These are phyloP conservation scores for Calonectria ilicicola DNA, from an alignment of 2,329 filamentous ascomycete genomes.

Conservation along the genomic window DNA sequence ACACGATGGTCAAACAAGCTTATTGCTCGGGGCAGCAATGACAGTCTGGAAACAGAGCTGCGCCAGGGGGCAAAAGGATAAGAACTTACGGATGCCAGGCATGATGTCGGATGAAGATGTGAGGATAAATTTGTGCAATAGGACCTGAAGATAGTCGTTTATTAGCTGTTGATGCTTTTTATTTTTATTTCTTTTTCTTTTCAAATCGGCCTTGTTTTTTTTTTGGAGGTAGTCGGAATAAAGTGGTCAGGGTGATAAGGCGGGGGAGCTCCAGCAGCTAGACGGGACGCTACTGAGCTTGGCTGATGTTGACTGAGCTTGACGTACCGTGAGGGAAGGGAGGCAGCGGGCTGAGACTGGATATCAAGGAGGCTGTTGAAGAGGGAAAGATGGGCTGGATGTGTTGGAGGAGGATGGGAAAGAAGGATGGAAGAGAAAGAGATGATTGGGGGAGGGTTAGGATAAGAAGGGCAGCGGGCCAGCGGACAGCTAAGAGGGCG, in stretches of 20 bases:
- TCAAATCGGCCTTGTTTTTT: neutral
- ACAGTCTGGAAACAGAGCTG: neutral
- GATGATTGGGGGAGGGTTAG: conserved; percentile 19
- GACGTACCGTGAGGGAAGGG: conserved; percentile 16
- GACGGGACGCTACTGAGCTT: neutral
- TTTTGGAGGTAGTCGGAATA: conserved; percentile 5
- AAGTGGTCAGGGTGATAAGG: conserved; percentile 8
- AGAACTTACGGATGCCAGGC: conserved; percentile 65
- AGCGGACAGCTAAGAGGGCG: conserved; percentile 11
- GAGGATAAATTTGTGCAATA: neutral
- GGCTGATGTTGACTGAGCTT: conserved; percentile 7
- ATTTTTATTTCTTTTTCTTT: neutral
- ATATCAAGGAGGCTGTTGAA: neutral
- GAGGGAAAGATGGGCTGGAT: neutral
- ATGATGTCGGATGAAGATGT: conserved; percentile 50
- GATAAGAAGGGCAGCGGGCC: neutral
- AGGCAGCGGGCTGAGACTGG: neutral
- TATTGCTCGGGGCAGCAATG: neutral
- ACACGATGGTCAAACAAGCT: neutral
- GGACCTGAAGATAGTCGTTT: conserved; percentile 13
- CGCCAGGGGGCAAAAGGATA: neutral
- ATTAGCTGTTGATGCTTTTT: conserved; percentile 26
- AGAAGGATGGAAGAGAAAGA: conserved; percentile 7
- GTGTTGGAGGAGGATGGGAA: neutral
- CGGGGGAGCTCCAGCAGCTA: conserved; percentile 4